Base-by-base conservation (phyloP, 352 stramenopile genomes). In the Globisporangium spinosum region DNA sequence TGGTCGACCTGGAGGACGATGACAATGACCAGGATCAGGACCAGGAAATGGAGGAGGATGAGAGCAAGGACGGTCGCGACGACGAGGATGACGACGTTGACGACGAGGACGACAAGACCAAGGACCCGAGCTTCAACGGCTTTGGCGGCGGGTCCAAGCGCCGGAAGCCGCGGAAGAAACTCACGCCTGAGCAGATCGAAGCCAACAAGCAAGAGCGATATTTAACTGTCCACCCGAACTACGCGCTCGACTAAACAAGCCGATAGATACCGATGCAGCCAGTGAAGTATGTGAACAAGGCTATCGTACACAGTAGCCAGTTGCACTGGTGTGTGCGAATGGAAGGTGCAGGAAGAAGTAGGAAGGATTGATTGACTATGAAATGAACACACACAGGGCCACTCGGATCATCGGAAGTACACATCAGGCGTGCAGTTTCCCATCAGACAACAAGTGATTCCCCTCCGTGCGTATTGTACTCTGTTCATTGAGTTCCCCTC, bases 191-290 rank as follows among this genome's bases (percentile, higher is more conserved):
- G 25, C 57, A 85, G 47, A 62, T 89, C 22, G 83, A 90, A 29
- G 72, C 68, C 38, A 78, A 73, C 68, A 88, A 88, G 58, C 83
- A 95, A 65, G 67, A 85, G 66, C 84, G 78, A 45, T 91, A 86
- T 83, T 75, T 94, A 76, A 94, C 81, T 53, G 75, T 91, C 47
- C 89, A 94, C 62, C 87, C 85, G 8, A 91, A 90, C 73, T 90
- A 90, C 64, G 84, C 85, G 51, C 80, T 95, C 58, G 83, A 94
- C 62, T 85, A 78, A 61, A 38, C 8, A 51, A 55, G 34, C 38
- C 40, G 38, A 2, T 27, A 25, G 25, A 43, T 13, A 15, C 38
- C 13, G 17, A 17, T 60, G 17, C 22, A 17, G 22, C 23, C 13
- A 35, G 12, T 29, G 4, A 49, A 15, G 40, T 49, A 6, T 49